These are phyloP conservation scores for Calonectria naviculata DNA, from an alignment of 2,329 filamentous ascomycete genomes.

Conservation along the genomic window DNA sequence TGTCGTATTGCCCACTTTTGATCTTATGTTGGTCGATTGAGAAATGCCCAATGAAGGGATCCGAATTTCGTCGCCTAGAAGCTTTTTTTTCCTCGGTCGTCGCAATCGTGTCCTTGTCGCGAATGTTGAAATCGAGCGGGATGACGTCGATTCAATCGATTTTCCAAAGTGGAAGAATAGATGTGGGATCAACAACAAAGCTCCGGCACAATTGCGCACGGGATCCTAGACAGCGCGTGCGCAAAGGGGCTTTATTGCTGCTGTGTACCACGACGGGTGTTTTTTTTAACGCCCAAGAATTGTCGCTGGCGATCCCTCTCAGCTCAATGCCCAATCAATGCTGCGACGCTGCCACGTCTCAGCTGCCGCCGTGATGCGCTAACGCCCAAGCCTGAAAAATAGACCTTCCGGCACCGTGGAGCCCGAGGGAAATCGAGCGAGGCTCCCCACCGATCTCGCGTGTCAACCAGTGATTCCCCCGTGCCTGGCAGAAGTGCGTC, in stretches of 20 bases:
- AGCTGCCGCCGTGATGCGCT: constrained; percentile 12
- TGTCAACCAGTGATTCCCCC: constrained; percentile 28
- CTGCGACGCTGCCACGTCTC: constrained; percentile 35
- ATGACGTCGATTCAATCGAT: constrained; percentile 5
- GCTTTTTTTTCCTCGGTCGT: not conserved
- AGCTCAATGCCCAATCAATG: constrained; percentile 20
- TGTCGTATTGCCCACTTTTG: not conserved
- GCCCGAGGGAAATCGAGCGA: not conserved
- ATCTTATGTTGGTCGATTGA: not conserved
- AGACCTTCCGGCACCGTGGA: not conserved
- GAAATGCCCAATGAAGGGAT: not conserved
- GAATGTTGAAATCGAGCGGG: not conserved
- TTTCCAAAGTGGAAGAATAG: not conserved
- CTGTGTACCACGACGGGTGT: not conserved
- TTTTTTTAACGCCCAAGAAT: not conserved
- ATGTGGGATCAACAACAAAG: not conserved
- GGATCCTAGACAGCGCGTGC: not conserved
- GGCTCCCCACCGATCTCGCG: constrained; percentile 28
- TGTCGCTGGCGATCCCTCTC: not conserved
- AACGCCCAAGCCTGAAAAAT: not conserved
- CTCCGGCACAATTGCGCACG: not conserved
- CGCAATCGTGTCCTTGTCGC: no score
- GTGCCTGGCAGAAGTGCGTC: constrained; percentile 23
- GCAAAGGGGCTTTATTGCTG: constrained; percentile 5
- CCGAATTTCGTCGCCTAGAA: not conserved